Evolutionary conservation across 1,284 basidiomycete genomes (phyloP), one percentile per base, ranked within the genome.

Genomic region (Marasmius sp.): DNA sequence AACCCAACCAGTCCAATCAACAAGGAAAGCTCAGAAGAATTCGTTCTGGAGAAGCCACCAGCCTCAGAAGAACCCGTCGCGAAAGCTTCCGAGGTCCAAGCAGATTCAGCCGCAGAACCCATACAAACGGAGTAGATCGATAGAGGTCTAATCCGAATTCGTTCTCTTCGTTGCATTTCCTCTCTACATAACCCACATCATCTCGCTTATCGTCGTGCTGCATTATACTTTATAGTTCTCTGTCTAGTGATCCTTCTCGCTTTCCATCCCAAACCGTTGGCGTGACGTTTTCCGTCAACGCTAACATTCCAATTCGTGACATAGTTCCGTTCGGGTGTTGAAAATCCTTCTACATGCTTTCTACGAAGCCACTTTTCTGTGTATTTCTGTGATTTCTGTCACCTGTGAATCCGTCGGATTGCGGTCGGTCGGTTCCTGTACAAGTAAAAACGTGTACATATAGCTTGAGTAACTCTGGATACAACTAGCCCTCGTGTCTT

Each of bases 1-100:
- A 89, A 85, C 68, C 79, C 82, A 22, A 82, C 81, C 36, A 85
- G 82, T 64, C 83, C 86, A 0, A 79, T 85, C 51, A 81, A 77
- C 69, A 87, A 87, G 69, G 89, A 91, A 74, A 88, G 86, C 66
- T 54, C 52, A 16, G 52, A 54, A 54, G 52, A 54, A 12, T 12
- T 37, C 12, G 38, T 3, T 37, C 12, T 18, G n/a, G 52, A 54
- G 34, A 54, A 38, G 20, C 12, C 52, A 10, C 52, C 34, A 16
- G 33, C 16, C 16, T 10, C 33, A n/a, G 16, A 10, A 8, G 45
- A 47, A 47, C 20, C 45, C 14, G 20, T 20, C 16, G 45, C 20
- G 16, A n/a, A 16, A 14, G 34, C 52, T 14, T 10, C 33, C 52
- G 52, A 54, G 16, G 52, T 37, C 5, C 52, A 36, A 38, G 11